Base-by-base conservation (phyloP, 305 asterid species). In the Fraxinus latifolia region DNA sequence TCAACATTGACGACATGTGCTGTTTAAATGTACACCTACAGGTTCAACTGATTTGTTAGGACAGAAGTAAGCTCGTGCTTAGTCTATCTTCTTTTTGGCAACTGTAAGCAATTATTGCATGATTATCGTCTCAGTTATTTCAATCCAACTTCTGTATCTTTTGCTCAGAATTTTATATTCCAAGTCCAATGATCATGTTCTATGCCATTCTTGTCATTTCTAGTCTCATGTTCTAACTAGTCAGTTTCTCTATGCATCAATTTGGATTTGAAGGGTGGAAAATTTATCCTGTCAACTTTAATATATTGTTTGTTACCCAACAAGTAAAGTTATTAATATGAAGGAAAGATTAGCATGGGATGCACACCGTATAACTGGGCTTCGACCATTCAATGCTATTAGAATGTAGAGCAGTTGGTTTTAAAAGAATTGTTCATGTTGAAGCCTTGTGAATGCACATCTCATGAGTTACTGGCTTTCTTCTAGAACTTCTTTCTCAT, bases 1-100 rank as follows among this genome's bases (percentile, higher is more conserved):
- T 81, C 98, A 88, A 84, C 97, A 91, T 85, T 92, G 89, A 89
- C 88, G 77, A 77, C 12, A 32, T 72, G 19, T 76, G 86, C 87
- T 50, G 73, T 32, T 39, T 73, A 5, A 76, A 29, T 87, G 91
- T 90, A 88, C 80, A 88, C 87, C 82, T 79, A 88, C 91, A 84
- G 90, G 85, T 90, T 86, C 84, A 75, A 77, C 83, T 39, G n/a
- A 84, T 81, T 82, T 42, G 33, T 79, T 90, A 85, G 88, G 77
- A 60, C 86, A 85, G 88, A 84, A 80, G 82, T 72, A 72, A 78
- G 80, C 79, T 87, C 80, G 82, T 77, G 79, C 80, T 86, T 70
- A 81, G 25, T 84, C 77, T 23, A 47, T 79, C 81, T 67, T 82
- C 11, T 72, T 39, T 83, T 79, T 79, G 75, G 73, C 78, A 80